Percentiles rank a stretch among this genome's conserved stretches.
phyloP scores from a whole-genome alignment of 2,329 filamentous ascomycete species.

The Fusarium longipes region DNA sequence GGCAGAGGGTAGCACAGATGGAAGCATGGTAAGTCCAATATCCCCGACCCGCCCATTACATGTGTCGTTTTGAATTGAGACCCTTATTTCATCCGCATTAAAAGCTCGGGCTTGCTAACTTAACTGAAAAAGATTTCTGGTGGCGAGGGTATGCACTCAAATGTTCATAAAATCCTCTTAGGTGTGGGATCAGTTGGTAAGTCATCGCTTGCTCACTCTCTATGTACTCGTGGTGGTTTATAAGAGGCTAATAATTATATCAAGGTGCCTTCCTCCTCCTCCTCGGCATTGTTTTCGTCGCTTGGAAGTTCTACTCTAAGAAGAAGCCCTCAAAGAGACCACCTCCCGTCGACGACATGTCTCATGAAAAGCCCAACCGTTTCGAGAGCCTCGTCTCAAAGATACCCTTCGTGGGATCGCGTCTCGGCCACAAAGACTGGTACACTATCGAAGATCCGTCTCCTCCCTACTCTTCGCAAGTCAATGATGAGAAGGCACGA shows the following conservation, averaged over 20 bases:
- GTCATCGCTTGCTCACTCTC: neutral
- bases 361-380: constrained; percentile 40
- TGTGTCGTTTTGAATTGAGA: constrained; percentile 1
- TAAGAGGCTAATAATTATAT: constrained; percentile 6
- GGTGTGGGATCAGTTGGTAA: constrained; percentile 42
- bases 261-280: constrained; percentile 39
- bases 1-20: constrained; percentile 20
- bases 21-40: constrained; percentile 35
- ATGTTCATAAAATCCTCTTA: constrained; percentile 43
- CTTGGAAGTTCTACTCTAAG: constrained; percentile 39
- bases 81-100: neutral
- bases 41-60: neutral
- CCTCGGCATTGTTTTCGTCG: constrained; percentile 38
- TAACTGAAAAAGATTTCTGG: constrained; percentile 18
- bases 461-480: constrained; percentile 16
- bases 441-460: constrained; percentile 49
- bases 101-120: constrained; percentile 19
- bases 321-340: constrained; percentile 15
- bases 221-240: neutral
- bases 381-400: constrained; percentile 46
- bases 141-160: constrained; percentile 29
- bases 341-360: constrained; percentile 32
- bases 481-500: constrained; percentile 39
- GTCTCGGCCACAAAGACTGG: constrained; percentile 51
- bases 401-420: constrained; percentile 53